These are phyloP conservation scores for Orobanche coerulescens DNA, from an alignment of 257 asterid genomes.

Conservation along the genomic window DNA sequence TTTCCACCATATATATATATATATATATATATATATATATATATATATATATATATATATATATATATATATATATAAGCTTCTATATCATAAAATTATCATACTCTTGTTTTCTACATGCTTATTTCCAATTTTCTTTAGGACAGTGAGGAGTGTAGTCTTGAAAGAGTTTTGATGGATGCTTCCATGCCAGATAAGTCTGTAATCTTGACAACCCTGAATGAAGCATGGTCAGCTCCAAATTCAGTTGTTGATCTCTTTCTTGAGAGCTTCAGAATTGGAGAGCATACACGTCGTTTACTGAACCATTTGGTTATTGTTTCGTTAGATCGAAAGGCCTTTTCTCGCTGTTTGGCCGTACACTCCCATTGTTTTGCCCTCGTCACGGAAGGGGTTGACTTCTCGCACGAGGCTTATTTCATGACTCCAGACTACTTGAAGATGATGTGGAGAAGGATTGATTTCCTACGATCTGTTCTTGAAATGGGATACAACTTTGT, in stretches of 20 bases:
- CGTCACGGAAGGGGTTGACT: conserved; percentile 43
- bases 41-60: too few species aligned
- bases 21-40: too few species aligned
- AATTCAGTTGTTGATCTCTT: conserved; percentile 36
- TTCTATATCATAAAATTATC: too few species aligned
- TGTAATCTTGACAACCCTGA: conserved; percentile 38
- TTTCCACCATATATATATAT: too few species aligned
- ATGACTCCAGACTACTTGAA: conserved; percentile 57
- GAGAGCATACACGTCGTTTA: conserved; percentile 31
- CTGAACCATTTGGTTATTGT: conserved; percentile 40
- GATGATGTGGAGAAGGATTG: conserved; percentile 77
- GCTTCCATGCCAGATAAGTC: conserved; percentile 38
- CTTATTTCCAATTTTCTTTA: conserved; percentile 15
- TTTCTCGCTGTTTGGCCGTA: conserved; percentile 31
- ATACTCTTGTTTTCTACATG: not conserved
- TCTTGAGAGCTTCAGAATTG: conserved; percentile 43
- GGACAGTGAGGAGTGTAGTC: conserved; percentile 35
- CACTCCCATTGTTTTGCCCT: conserved; percentile 54
- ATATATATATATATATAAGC: too few species aligned
- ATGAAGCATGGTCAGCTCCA: conserved; percentile 46
- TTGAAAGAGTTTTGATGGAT: conserved; percentile 33
- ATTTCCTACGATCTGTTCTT: conserved; percentile 53
- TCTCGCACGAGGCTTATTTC: conserved; percentile 62
- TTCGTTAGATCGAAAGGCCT: conserved; percentile 35
- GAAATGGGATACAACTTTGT: conserved; percentile 63